phyloP scores from a whole-genome alignment of 768 basidiomycete species.

The Mrakia blollopis region DNA sequence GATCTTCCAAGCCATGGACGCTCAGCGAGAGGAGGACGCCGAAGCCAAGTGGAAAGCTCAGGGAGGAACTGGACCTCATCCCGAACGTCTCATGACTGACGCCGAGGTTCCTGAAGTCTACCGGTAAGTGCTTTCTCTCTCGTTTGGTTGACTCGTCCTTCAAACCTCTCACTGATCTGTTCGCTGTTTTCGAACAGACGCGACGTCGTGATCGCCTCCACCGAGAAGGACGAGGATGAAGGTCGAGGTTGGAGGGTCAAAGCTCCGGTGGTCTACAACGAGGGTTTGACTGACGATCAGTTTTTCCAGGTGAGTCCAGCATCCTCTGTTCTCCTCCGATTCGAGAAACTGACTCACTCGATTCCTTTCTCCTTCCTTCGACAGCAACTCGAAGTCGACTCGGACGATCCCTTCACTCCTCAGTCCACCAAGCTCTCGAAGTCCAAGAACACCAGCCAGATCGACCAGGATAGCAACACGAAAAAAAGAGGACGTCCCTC shows the following conservation, averaged over 20 bases:
- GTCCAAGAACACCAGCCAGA: background rate
- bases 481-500: constrained; percentile 44
- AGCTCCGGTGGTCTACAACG: constrained; percentile 83
- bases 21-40: constrained; percentile 65
- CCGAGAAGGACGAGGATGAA: constrained; percentile 52
- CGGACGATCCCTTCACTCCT: constrained; percentile 37
- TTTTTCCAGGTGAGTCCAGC: constrained; percentile 64
- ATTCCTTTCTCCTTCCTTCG: background rate
- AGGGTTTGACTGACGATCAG: constrained; percentile 88
- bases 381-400: constrained; percentile 39
- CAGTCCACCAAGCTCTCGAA: constrained; percentile 33
- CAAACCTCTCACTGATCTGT: too few relatives aligned
- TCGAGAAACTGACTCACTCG: too few relatives aligned
- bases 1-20: constrained; percentile 77
- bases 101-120: constrained; percentile 92
- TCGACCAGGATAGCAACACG: constrained; percentile 65
- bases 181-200: background rate
- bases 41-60: constrained; percentile 60
- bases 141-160: too few relatives aligned
- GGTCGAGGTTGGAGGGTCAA: constrained; percentile 81
- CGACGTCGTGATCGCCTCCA: constrained; percentile 37
- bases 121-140: constrained; percentile 15
- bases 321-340: background rate
- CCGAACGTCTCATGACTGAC: constrained; percentile 68
- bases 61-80: constrained; percentile 73